A percentile compares a stretch with the other conserved stretches of the same genome.
Evolutionary conservation across 495 filamentous ascomycete species (phyloP).

Genomic region (Xylaria longipes): DNA sequence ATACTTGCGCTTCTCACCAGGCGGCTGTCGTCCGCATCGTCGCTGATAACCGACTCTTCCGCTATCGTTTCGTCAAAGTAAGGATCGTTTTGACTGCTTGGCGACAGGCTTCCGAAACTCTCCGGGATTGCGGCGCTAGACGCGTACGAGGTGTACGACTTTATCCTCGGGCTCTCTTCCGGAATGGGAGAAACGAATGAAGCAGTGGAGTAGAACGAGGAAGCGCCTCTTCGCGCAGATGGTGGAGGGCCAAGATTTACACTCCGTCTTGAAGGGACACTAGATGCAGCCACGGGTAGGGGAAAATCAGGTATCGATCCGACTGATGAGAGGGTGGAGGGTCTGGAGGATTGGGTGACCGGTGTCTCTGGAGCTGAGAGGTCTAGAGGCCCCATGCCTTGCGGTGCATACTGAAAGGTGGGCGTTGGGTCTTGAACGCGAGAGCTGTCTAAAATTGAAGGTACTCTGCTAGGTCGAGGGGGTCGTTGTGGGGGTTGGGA

Average conservation of each 20-base stretch:
- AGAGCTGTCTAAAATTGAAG: conserved; percentile 57
- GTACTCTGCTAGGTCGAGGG: conserved; percentile 66
- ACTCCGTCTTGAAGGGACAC: conserved; percentile 55
- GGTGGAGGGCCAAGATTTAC: conserved; percentile 69
- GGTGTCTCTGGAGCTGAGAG: conserved; percentile 47
- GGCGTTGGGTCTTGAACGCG: conserved; percentile 57
- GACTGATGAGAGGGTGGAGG: conserved; percentile 61
- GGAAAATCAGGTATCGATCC: conserved; percentile 69
- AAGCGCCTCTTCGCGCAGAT: conserved; percentile 69
- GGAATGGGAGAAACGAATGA: conserved; percentile 88
- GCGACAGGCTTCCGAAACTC: conserved; percentile 62
- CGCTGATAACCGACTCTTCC: conserved; percentile 58
- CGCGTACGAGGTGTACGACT: conserved; percentile 73
- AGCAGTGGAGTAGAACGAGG: conserved; percentile 74
- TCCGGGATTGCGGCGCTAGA: conserved; percentile 82
- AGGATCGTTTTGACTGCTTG: conserved; percentile 53
- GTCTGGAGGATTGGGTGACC: conserved; percentile 52
- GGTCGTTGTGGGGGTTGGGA: conserved; percentile 71
- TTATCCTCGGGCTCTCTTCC: conserved; percentile 72
- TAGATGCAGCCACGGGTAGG: conserved; percentile 49
- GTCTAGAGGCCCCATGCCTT: conserved; percentile 40
- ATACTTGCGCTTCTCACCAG: conserved; percentile 81
- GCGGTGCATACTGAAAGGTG: conserved; percentile 58
- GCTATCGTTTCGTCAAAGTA: conserved; percentile 54
- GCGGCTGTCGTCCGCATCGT: conserved; percentile 64